Conservation (phyloP, 2,329 filamentous ascomycete genomes). For the Plectosphaerella cucumerina region DNA sequence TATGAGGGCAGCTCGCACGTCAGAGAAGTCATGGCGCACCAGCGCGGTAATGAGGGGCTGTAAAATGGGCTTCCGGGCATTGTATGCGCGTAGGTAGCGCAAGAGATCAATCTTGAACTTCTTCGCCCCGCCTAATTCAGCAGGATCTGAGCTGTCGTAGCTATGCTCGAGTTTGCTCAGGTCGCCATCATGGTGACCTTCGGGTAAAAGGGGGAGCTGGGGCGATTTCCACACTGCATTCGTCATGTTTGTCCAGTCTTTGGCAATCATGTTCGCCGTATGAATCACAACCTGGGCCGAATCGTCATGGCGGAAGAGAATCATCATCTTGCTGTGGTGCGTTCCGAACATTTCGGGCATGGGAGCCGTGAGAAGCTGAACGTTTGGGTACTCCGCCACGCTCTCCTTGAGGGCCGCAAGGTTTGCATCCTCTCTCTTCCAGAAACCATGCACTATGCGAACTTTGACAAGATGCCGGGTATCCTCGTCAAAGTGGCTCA, state of each 20-base stretch:
- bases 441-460: slow-evolving; percentile 58
- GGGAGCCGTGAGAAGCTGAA: slow-evolving; percentile 67
- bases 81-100: slow-evolving; percentile 68
- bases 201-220: slow-evolving; percentile 48
- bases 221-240: slow-evolving; percentile 81
- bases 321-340: slow-evolving; percentile 82
- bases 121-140: slow-evolving; percentile 9
- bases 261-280: slow-evolving; percentile 85
- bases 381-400: slow-evolving; percentile 59
- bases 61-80: slow-evolving; percentile 50
- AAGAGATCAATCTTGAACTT: slow-evolving; percentile 75
- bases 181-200: background rate
- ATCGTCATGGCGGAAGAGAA: slow-evolving; percentile 75
- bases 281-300: slow-evolving; percentile 77
- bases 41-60: slow-evolving; percentile 54
- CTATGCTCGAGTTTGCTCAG: background rate
- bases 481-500: slow-evolving; percentile 49
- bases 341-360: slow-evolving; percentile 85
- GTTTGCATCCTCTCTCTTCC: slow-evolving; percentile 62
- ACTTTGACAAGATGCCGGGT: slow-evolving; percentile 44
- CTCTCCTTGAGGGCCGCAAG: slow-evolving; percentile 56
- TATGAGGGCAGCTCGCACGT: slow-evolving; percentile 67
- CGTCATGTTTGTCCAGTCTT: slow-evolving; percentile 85
- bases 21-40: slow-evolving; percentile 61
- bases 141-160: too few species aligned